phyloP scores from a whole-genome alignment of 768 basidiomycete species.

The Vararia minispora region DNA sequence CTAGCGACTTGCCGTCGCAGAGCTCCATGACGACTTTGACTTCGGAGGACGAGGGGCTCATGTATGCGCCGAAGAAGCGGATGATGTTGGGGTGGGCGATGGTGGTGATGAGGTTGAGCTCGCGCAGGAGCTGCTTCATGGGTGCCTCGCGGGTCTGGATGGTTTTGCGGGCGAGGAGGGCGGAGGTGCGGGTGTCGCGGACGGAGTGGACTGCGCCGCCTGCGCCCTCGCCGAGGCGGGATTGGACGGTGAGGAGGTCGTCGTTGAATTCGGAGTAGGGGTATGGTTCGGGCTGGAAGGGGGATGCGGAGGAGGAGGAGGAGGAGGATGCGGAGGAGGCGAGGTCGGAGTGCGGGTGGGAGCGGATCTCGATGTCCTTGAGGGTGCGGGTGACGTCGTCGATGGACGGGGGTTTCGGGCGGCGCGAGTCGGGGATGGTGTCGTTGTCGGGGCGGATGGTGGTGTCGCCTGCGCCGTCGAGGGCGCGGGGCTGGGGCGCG shows the following conservation, averaged over 20 bases:
- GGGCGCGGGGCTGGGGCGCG: constrained; percentile 8
- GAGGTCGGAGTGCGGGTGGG: constrained; percentile 6
- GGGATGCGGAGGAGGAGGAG: constrained; percentile 9
- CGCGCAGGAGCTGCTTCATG: constrained; percentile 75
- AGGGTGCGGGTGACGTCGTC: constrained; percentile 1
- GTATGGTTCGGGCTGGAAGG: background rate
- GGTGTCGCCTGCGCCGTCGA: constrained; percentile 26
- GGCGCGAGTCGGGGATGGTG: no score
- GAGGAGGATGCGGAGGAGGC: constrained; percentile 7
- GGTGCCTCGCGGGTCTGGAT: constrained; percentile 81
- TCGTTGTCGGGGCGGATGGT: constrained; percentile 41
- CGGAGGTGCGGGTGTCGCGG: constrained; percentile 59
- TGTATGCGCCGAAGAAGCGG: constrained; percentile 79
- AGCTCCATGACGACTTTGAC: constrained; percentile 88
- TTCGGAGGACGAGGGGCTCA: constrained; percentile 69
- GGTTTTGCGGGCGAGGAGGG: constrained; percentile 82
- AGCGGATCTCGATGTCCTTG: background rate
- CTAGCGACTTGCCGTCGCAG: constrained; percentile 72
- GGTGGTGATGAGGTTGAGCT: constrained; percentile 74
- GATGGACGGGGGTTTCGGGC: background rate
- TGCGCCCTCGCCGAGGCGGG: constrained; percentile 77
- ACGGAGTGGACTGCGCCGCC: constrained; percentile 90
- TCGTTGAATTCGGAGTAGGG: constrained; percentile 37
- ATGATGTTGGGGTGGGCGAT: constrained; percentile 77
- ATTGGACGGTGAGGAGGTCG: constrained; percentile 54